Conservation (phyloP, 805 yeast genomes). For the Cyberlindnera lachancei region DNA sequence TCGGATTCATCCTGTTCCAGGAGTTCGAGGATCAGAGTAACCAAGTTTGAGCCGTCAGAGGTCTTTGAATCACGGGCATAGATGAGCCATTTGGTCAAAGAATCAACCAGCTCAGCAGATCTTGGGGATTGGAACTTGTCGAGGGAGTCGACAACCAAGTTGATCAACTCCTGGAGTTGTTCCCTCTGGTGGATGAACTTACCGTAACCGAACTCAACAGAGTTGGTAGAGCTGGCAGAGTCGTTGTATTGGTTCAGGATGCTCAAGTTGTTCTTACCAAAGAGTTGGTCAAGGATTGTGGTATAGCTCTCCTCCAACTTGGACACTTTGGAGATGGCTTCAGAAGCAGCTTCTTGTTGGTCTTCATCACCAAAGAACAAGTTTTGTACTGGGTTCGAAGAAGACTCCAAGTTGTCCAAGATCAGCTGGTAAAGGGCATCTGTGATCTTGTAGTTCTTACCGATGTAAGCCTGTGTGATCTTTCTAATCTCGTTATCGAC, state of each 20-base stretch:
- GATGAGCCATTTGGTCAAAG: slow-evolving; percentile 65
- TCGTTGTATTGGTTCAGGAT: slow-evolving; percentile 54
- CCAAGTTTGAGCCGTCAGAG: slow-evolving; percentile 3
- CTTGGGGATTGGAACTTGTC: slow-evolving; percentile 36
- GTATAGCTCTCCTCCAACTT: slow-evolving; percentile 68
- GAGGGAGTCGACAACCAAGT: slow-evolving; percentile 24
- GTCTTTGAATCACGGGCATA: slow-evolving; percentile 31
- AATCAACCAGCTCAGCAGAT: slow-evolving; percentile 43
- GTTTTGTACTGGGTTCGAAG: slow-evolving; percentile 53
- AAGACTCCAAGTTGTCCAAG: slow-evolving; percentile 43
- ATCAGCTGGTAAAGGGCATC: slow-evolving; percentile 25
- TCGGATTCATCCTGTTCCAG: slow-evolving; percentile 34
- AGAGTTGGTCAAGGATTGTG: slow-evolving; percentile 66
- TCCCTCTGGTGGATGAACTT: slow-evolving; percentile 52
- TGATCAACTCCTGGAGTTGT: slow-evolving; percentile 27
- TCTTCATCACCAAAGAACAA: slow-evolving; percentile 44
- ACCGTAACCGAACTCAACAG: slow-evolving; percentile 90
- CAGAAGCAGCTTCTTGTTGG: slow-evolving; percentile 11
- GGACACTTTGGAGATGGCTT: slow-evolving; percentile 33
- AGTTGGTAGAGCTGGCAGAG: slow-evolving; percentile 36
- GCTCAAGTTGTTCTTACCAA: slow-evolving; percentile 43
- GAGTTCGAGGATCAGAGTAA: slow-evolving; percentile 27
- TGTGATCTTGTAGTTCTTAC: slow-evolving; percentile 16
- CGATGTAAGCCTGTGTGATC: slow-evolving; percentile 50
- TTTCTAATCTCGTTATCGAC: slow-evolving; percentile 39